Evolutionary conservation across 2,329 filamentous ascomycete genomes (phyloP), one percentile per base, ranked within the genome.

Genomic region (Neofusicoccum ribis): DNA sequence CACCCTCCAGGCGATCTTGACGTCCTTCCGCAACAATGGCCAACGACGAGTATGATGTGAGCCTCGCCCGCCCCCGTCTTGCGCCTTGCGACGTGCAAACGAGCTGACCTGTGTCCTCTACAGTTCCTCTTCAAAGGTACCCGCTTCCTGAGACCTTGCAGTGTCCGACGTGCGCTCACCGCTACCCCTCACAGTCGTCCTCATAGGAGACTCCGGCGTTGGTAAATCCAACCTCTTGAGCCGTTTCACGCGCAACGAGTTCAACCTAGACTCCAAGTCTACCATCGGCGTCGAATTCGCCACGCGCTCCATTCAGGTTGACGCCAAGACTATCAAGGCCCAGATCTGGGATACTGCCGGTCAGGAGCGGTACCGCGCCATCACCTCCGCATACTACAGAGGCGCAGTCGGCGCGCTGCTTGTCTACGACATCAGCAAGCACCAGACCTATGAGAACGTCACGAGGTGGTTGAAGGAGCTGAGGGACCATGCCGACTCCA

Each of bases 281-380:
- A 99, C 95, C 73, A 99, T 99, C 83, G 95, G 95, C 75, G 95
- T 99, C 80, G 95, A 99, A 83, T 99, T 99, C 80, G 95, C 96
- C 74, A 99, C 95, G 73, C 90, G 95, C 70, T 97, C 93, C 72
- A 99, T 99, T 79, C 94, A 98, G 83, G 95, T 99, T 76, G 95
- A 99, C 82, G 91, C 91, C 77, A 99, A 99, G 88, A 99, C 95
- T 70, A 99, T 99, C 89, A 99, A 99, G 87, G 95, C 95, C 73
- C 95, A 99, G 85, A 99, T 99, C 76, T 99, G 96, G 95, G 95
- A 99, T 85, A 99, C 95, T 66, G 95, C 95, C 71, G 95, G 95
- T 72, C 95, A 99, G 84, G 95, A 99, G 83, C 91, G 95, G 80
- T 99, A 98, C 85, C 92, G 96, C 79, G 95, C 95, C 79, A 99